Evolutionary conservation across 192 early-diverging fungal species (phyloP), one percentile per base, ranked within the genome.

Genomic region (Geranomyces variabilis): DNA sequence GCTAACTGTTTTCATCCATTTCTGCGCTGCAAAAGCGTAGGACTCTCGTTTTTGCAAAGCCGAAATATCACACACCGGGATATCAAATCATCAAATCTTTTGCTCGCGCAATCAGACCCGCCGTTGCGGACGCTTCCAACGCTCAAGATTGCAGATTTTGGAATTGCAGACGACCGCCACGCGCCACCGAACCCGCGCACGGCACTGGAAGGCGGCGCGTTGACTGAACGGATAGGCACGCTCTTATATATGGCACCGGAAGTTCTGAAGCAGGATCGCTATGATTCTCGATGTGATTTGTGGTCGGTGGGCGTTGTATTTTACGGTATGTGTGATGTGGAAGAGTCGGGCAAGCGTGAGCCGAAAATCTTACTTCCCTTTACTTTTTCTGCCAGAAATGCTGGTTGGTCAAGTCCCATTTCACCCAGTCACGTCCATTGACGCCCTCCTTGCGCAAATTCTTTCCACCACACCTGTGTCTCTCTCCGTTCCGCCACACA

Each of bases 301-400:
- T 75, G 74, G 74, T 73, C 70, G 14, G 69, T 75, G 22, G 74
- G 74, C 1, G 69, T 63, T n/a, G 71, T 75, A 12, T 73, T 75
- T 5, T 75, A 71, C 44, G 74, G 74, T 75, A 63, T 29, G 70
- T 7, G 19, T 34, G 17, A 22, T n/a, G n/a, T n/a, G n/a, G n/a
- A n/a, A n/a, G n/a, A n/a, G n/a, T n/a, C 2, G 17, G 49, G n/a
- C n/a, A n/a, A n/a, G n/a, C 19, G 44, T n/a, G n/a, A n/a, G n/a
- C n/a, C n/a, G n/a, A n/a, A n/a, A n/a, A n/a, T n/a, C n/a, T n/a
- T n/a, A n/a, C n/a, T n/a, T n/a, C 43, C 22, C 28, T n/a, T n/a
- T n/a, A n/a, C n/a, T n/a, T n/a, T n/a, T n/a, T n/a, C n/a, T n/a
- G n/a, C n/a, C 17, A 75, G 74, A 75, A 36, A 75, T 75, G 74